Conservation (phyloP, 2,329 filamentous ascomycete species). For the Chaetomiaceae sp. region DNA sequence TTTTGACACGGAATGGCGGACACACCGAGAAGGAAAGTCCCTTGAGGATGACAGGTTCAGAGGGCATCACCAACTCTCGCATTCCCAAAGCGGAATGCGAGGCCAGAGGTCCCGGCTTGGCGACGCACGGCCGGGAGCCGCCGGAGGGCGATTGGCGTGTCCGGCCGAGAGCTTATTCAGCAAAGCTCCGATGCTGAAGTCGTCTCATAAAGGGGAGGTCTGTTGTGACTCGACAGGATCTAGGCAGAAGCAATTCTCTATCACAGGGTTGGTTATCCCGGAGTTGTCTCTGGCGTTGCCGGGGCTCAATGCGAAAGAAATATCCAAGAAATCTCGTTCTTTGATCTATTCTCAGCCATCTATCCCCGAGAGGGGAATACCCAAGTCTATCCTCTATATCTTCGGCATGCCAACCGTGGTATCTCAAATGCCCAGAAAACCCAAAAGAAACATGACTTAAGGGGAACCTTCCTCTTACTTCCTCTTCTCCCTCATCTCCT, state of each 20-base stretch:
- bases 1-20: neutral
- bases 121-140: neutral
- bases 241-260: no score
- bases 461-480: neutral
- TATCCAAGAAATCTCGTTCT: no score
- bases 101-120: neutral
- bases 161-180: neutral
- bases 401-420: neutral
- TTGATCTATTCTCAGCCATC: no score
- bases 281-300: no score
- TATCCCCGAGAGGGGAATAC: no score
- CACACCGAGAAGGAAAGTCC: neutral
- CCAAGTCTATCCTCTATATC: no score
- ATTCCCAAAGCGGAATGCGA: constrained; percentile 9
- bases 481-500: constrained; percentile 6
- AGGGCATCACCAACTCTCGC: neutral
- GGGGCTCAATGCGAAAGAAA: no score
- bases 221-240: no score
- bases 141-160: neutral
- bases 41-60: neutral
- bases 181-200: no score
- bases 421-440: neutral
- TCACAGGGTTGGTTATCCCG: no score
- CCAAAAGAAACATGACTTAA: neutral
- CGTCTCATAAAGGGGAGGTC: no score